Evolutionary conservation across 2,329 filamentous ascomycete genomes (phyloP), one percentile per base, ranked within the genome.

Genomic region (Curvularia sp.): DNA sequence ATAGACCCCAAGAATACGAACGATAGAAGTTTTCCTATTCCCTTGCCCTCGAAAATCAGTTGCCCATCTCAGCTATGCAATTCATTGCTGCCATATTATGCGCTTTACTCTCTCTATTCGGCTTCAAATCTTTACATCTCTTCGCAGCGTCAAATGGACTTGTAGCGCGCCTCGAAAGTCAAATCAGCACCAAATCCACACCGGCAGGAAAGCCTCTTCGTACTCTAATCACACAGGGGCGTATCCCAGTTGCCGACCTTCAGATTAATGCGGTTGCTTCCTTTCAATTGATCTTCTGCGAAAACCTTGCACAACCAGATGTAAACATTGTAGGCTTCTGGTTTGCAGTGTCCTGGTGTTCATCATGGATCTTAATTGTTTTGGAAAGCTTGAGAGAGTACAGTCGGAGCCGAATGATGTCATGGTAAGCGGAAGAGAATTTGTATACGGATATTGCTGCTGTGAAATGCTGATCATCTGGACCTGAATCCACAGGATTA

Each of bases 311-410:
- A 10, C 28, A 49, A 9, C 47, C 47, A 24, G 47, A 49, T 26
- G 47, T 38, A 10, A 38, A 49, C 22, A 22, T 49, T 18, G 30
- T 49, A 49, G 47, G 47, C 20, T 49, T 49, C 20, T 49, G 30
- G 47, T 49, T 49, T 18, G 47, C 31, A n/a, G 7, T 18, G n/a
- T 49, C 47, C 22, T 49, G 47, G 47, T 20, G 47, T 38, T 6
- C 47, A 38, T 49, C 47, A n/a, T 49, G 47, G 47, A 15, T 49
- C 7, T n/a, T 49, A 18, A 49, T 49, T 18, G 47, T 49, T 24
- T 38, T 49, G 13, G 47, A 49, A 18, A 49, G 47, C 12, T 38
- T 49, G n/a, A 49, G 47, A n/a, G 47, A 49, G 22, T 49, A 49
- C 31, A 49, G 47, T 12, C 30, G 6, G 35, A 49, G 20, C 20